A percentile compares a stretch with the other conserved stretches of the same genome.
Evolutionary conservation across 495 filamentous ascomycete species (phyloP).

Genomic region (Aspergillus sclerotiicarbonarius): DNA sequence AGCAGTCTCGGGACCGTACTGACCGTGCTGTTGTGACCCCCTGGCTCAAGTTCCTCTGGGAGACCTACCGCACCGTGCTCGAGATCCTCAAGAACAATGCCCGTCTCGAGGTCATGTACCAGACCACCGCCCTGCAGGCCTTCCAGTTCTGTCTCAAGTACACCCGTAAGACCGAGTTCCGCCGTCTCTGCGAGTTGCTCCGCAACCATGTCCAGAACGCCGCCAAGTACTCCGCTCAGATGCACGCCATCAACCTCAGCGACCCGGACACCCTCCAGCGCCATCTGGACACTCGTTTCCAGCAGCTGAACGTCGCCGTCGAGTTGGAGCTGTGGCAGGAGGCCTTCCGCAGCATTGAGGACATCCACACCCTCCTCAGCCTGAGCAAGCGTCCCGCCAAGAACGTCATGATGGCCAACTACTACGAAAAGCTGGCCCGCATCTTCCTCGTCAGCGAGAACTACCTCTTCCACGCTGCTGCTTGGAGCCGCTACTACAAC

Average conservation of each 20-base stretch:
- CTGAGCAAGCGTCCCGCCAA: slow-evolving; percentile 99
- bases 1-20: slow-evolving; percentile 94
- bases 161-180: slow-evolving; percentile 98
- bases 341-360: slow-evolving; percentile 97
- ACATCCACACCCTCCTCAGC: slow-evolving; percentile 97
- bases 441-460: slow-evolving; percentile 99
- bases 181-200: slow-evolving; percentile 93
- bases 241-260: slow-evolving; percentile 98
- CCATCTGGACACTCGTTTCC: slow-evolving; percentile 95
- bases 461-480: slow-evolving; percentile 97
- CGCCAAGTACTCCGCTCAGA: slow-evolving; percentile 97
- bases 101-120: slow-evolving; percentile 94
- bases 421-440: slow-evolving; percentile 97
- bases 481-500: slow-evolving; percentile 96
- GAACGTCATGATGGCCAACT: slow-evolving; percentile 99
- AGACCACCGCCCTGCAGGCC: slow-evolving; percentile 94
- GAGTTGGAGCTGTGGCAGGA: slow-evolving; percentile 99
- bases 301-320: slow-evolving; percentile 96
- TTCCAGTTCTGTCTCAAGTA: slow-evolving; percentile 99
- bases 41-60: slow-evolving; percentile 99
- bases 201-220: slow-evolving; percentile 99
- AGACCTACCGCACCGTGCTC: slow-evolving; percentile 98
- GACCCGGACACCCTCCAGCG: slow-evolving; percentile 96
- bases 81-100: slow-evolving; percentile 99
- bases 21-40: slow-evolving; percentile 97